These are phyloP conservation scores for Mucor indicus DNA, from an alignment of 371 early-diverging fungal species.

Conservation along the genomic window DNA sequence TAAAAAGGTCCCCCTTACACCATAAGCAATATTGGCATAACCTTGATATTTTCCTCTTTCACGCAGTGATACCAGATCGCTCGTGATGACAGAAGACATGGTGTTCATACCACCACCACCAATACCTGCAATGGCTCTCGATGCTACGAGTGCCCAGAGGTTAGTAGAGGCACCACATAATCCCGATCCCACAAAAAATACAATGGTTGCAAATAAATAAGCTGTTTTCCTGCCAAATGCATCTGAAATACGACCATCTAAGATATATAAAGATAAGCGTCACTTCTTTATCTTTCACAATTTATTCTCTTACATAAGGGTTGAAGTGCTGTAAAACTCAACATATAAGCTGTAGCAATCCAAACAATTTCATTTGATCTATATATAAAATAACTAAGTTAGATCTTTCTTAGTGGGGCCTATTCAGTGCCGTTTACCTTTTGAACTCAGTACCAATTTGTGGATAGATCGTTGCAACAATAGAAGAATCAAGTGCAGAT, in stretches of 20 bases:
- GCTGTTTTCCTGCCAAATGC: conserved; percentile 68
- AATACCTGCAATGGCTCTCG: conserved; percentile 72
- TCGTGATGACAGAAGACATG: conserved; percentile 37
- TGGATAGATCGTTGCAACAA: conserved; percentile 77
- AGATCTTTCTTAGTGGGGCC: too few relatives aligned
- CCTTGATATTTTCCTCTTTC: conserved; percentile 51
- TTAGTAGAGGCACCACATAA: conserved; percentile 56
- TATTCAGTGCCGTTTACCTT: too few relatives aligned
- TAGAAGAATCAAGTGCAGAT: conserved; percentile 74
- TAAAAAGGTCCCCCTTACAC: conserved; percentile 20
- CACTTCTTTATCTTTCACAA: too few relatives aligned
- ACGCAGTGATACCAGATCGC: conserved; percentile 46
- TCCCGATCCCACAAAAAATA: conserved; percentile 58
- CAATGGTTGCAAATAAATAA: conserved; percentile 50
- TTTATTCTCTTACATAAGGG: conserved; percentile 58
- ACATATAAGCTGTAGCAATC: conserved; percentile 74
- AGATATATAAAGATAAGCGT: too few relatives aligned
- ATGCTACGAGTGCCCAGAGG: conserved; percentile 69
- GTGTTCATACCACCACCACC: conserved; percentile 72
- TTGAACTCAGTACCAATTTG: conserved; percentile 76
- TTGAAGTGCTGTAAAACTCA: conserved; percentile 74
- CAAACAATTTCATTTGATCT: conserved; percentile 61
- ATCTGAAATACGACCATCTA: conserved; percentile 59
- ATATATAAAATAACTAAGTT: too few relatives aligned
- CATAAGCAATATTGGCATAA: conserved; percentile 44